Evolutionary conservation across 306 rosid species (phyloP).

Genomic region (Cicer judaicum): DNA sequence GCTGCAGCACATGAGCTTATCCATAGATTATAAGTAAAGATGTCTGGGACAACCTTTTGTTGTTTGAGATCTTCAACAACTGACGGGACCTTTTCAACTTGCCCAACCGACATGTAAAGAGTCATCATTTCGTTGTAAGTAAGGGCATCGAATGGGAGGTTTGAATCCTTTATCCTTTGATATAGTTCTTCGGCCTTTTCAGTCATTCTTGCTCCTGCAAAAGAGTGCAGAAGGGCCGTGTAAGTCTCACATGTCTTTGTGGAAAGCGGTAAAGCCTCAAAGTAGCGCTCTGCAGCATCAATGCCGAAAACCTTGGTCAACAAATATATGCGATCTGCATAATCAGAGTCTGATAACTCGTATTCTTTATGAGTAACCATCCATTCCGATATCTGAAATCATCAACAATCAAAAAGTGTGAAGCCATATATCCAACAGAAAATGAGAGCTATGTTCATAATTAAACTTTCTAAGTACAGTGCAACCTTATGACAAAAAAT

Average conservation of each 20-base stretch:
- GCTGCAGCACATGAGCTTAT: conserved; percentile 86
- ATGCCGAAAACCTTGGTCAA: conserved; percentile 92
- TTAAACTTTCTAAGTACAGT: conserved; percentile 23
- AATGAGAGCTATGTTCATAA: background rate
- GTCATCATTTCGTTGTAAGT: conserved; percentile 97
- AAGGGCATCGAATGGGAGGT: conserved; percentile 64
- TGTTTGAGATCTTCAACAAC: conserved; percentile 76
- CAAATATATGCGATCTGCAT: conserved; percentile 82
- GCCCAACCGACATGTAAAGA: conserved; percentile 85
- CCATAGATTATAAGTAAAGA: conserved; percentile 92
- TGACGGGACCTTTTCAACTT: conserved; percentile 71
- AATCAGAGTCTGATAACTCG: conserved; percentile 75
- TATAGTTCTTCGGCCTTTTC: conserved; percentile 86
- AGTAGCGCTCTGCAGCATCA: conserved; percentile 90
- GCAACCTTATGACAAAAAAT: conserved; percentile 15
- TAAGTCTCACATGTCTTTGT: conserved; percentile 77
- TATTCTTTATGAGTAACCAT: conserved; percentile 66
- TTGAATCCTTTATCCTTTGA: conserved; percentile 62
- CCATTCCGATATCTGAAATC: conserved; percentile 90
- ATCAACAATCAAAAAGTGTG: conserved; percentile 39
- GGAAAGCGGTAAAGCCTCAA: conserved; percentile 70
- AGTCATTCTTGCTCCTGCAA: conserved; percentile 72
- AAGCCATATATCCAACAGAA: conserved; percentile 28
- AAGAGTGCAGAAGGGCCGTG: conserved; percentile 92
- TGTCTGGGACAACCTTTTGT: conserved; percentile 68